Conservation (phyloP, 768 basidiomycete genomes). For the Phylloporus arenicola region DNA sequence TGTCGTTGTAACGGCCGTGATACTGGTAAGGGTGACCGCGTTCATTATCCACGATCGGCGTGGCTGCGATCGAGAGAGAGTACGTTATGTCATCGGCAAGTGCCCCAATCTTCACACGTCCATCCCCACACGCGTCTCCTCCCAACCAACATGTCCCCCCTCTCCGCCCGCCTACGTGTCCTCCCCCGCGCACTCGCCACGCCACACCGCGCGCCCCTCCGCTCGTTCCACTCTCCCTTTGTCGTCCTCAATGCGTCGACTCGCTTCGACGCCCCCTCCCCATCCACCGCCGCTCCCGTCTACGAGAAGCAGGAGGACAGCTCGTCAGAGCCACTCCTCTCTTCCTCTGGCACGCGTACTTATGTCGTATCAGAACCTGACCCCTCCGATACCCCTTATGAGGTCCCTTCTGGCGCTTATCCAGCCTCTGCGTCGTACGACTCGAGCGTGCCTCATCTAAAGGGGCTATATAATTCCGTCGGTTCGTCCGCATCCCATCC, state of each 20-base stretch:
- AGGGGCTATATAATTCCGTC: conserved; percentile 40
- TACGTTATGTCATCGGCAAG: conserved; percentile 25
- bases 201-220: conserved; percentile 13
- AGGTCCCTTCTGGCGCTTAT: conserved; percentile 70
- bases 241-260: conserved; percentile 42
- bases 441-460: conserved; percentile 35
- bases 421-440: conserved; percentile 45
- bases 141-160: conserved; percentile 21
- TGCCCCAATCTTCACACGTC: conserved; percentile 24
- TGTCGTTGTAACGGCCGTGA: neutral
- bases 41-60: neutral
- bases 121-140: conserved; percentile 5
- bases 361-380: conserved; percentile 76
- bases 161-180: conserved; percentile 1
- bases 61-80: neutral
- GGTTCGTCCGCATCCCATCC: conserved; percentile 37
- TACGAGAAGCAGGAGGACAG: conserved; percentile 63
- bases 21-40: neutral
- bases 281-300: conserved; percentile 27
- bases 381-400: conserved; percentile 52
- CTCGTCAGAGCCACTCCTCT: conserved; percentile 42
- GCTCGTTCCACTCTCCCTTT: conserved; percentile 65
- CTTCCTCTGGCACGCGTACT: conserved; percentile 47
- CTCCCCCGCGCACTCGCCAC: conserved; percentile 1
- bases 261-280: conserved; percentile 28